Conservation (phyloP, 495 filamentous ascomycete species). For the Aspergillus haitiensis region DNA sequence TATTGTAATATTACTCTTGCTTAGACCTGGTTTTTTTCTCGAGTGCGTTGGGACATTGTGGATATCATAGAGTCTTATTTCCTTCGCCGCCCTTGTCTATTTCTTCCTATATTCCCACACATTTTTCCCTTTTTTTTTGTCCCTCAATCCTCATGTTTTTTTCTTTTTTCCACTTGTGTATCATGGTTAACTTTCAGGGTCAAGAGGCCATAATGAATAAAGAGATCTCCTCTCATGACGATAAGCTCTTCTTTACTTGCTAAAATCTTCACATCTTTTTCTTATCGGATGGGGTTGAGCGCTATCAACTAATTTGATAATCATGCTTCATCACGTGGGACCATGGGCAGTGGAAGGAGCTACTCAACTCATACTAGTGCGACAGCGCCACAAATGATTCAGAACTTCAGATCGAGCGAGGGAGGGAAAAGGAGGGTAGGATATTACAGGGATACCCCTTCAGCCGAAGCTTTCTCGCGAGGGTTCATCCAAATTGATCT, state of each 20-base stretch:
- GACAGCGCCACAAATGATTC: too few relatives aligned
- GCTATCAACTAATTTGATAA: conserved; percentile 4
- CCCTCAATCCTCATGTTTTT: conserved; percentile 22
- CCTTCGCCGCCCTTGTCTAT: conserved; percentile 25
- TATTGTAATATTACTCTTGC: conserved; percentile 44
- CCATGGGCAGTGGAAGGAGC: background rate
- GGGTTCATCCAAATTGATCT: background rate
- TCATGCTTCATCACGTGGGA: background rate
- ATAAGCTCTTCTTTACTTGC: conserved; percentile 5
- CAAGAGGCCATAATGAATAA: conserved; percentile 28
- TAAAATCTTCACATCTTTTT: background rate
- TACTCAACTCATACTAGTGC: too few relatives aligned
- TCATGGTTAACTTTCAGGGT: conserved; percentile 28
- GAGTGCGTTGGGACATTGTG: conserved; percentile 24
- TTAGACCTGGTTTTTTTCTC: conserved; percentile 32
- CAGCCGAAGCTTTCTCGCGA: background rate
- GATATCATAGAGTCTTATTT: conserved; percentile 30
- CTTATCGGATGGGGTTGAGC: background rate
- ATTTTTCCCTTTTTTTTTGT: conserved; percentile 10
- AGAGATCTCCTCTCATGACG: conserved; percentile 31
- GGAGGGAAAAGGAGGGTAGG: background rate
- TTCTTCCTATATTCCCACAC: conserved; percentile 19
- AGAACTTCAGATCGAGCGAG: too few relatives aligned
- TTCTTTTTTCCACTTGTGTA: conserved; percentile 22
- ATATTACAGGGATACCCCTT: background rate